Base-by-base conservation (phyloP, 129 eudicot species). In the Erigeron canadensis region DNA sequence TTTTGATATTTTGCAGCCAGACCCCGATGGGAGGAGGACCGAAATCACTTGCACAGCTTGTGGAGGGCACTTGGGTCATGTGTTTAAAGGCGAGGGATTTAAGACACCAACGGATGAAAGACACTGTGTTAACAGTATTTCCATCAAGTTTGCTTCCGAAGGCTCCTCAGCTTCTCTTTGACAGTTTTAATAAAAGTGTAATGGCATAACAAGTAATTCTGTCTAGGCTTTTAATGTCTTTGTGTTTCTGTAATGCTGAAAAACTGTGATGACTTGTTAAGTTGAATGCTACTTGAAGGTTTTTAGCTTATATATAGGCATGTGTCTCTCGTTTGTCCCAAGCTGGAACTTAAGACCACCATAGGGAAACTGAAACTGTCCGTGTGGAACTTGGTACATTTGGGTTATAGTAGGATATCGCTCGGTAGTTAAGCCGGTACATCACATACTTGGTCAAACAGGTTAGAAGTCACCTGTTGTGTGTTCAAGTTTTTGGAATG, bases 31-130 rank as follows among this genome's bases (percentile, higher is more conserved):
- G 9, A 77, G 98, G 88, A 89, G 98, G 82, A 84, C 86, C 2
- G 98, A 94, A 72, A 94, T 94, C 64, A 94, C 96, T 2, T 94
- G 98, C 72, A 85, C 95, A n/a, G 98, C 95, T 63, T 94, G 98
- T 74, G 98, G 95, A 34, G 98, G 96, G 16, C 98, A 94, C 46
- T 79, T 94, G 41, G 96, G 98, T 16, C 98, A 94, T 75, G 98
- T 94, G 40, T 89, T 89, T 77, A 94, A 87, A 77, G 90, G 98
- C 0, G 98, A 94, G 70, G 93, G 98, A 22, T 86, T 83, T 51
- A 61, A 71, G 48, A 85, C 89, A 2, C 98, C 98, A 2, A 89
- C 93, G 0, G 93, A 87, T 63, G 98, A 89, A 75, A 89, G 98
- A 50, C 98, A 94, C 43, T 94, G 98, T 69, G 96, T 94, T 39